A percentile compares a stretch with the other conserved stretches of the same genome.
phyloP scores from a whole-genome alignment of 2,329 filamentous ascomycete genomes.

The Colletotrichum neosansevieriae region DNA sequence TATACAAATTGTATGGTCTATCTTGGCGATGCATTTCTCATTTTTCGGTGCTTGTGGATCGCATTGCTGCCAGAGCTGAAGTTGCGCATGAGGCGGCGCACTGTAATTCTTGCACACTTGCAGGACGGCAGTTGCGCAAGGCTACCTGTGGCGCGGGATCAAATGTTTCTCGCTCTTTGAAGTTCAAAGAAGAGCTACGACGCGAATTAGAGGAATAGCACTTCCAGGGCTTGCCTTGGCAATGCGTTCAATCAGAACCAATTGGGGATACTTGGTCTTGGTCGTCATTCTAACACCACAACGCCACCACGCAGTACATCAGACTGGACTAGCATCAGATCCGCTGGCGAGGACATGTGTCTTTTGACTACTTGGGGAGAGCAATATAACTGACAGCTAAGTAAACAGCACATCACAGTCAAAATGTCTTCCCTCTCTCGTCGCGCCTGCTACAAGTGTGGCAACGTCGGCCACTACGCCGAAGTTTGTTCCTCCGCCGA shows the following conservation, averaged over 20 bases:
- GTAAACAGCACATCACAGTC: conserved; percentile 41
- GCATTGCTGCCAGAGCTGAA: too few relatives aligned
- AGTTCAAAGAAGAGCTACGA: too few relatives aligned
- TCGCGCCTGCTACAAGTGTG: conserved; percentile 86
- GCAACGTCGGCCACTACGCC: conserved; percentile 83
- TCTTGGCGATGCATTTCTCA: not conserved
- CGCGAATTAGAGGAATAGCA: too few relatives aligned
- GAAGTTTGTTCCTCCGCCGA: conserved; percentile 98
- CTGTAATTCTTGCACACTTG: not conserved
- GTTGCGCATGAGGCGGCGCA: too few relatives aligned
- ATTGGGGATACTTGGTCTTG: not conserved
- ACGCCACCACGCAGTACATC: not conserved
- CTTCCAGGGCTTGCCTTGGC: too few relatives aligned
- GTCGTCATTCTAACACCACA: not conserved
- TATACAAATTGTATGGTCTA: not conserved
- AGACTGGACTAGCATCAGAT: conserved; percentile 2
- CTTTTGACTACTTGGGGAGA: not conserved
- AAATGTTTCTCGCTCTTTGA: too few relatives aligned
- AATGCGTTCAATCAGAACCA: too few relatives aligned
- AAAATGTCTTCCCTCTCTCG: conserved; percentile 84
- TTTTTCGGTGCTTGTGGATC: too few relatives aligned
- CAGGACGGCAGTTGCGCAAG: not conserved
- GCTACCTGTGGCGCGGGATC: too few relatives aligned
- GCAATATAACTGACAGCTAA: conserved; percentile 42
- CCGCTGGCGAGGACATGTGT: conserved; percentile 24